Evolutionary conservation across 2,329 filamentous ascomycete species (phyloP).

Genomic region (Calonectria montana): DNA sequence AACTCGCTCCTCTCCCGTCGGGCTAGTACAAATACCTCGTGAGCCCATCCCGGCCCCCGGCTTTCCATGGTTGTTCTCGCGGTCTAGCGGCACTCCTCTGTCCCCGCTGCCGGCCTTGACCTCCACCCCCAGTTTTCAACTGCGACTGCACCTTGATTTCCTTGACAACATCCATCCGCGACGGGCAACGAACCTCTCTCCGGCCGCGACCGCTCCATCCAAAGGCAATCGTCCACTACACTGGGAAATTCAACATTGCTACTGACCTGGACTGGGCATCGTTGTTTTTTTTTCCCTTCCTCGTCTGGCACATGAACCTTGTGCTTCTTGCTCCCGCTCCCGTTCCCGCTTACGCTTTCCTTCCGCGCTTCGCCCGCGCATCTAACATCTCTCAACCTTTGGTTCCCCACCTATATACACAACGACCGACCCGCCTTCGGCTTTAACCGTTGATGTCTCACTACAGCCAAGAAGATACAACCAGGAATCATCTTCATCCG

Average conservation of each 20-base stretch:
- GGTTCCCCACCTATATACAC: slow-evolving; percentile 33
- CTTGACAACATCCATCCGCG: background rate
- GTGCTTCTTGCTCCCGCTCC: background rate
- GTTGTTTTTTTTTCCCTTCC: background rate
- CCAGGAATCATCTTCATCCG: background rate
- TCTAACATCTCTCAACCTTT: slow-evolving; percentile 1
- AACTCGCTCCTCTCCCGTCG: background rate
- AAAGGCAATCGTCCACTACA: background rate
- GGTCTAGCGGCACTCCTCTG: slow-evolving; percentile 18
- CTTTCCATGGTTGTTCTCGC: slow-evolving; percentile 3
- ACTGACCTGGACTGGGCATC: background rate
- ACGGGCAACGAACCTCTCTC: background rate
- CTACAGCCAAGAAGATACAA: background rate
- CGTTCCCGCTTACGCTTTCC: slow-evolving; percentile 10
- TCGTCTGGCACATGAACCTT: background rate
- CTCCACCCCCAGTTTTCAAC: slow-evolving; percentile 17
- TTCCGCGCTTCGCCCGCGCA: slow-evolving; percentile 8
- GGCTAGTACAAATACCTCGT: slow-evolving; percentile 9
- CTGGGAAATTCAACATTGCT: background rate
- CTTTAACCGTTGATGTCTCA: slow-evolving; percentile 18
- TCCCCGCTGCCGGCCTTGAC: slow-evolving; percentile 19
- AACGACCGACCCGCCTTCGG: slow-evolving; percentile 16
- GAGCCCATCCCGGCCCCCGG: slow-evolving; percentile 12
- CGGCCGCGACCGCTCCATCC: background rate
- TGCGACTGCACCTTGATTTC: slow-evolving; percentile 6